Base-by-base conservation (phyloP, 1,139 yeast genomes). In the Debaryomyces coudertii region DNA sequence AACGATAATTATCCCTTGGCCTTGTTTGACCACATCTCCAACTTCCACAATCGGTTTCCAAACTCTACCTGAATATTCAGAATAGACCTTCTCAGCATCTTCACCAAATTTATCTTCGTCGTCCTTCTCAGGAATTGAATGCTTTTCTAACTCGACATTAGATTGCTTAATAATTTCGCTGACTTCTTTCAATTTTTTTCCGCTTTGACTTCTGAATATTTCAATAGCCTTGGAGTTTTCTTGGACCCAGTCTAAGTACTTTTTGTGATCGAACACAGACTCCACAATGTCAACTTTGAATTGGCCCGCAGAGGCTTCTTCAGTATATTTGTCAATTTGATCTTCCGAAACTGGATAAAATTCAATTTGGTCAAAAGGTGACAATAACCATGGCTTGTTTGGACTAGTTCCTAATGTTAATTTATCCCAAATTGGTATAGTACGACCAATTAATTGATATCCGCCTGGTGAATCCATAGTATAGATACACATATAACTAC, bases 401-500 rank as follows among this genome's bases (percentile, higher is more conserved):
- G 85, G 75, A 55, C 85, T 90, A 16, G 73, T 69, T 43, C 93
- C 93, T 50, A 93, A 74, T 28, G 89, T 79, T 58, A 92, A 78
- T 71, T 90, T 92, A 66, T 93, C 98, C 99, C 99, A 93, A 56
- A 92, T 92, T 48, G 98, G 98, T 54, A 93, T 84, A 4, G 99
- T 93, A 64, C 98, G 82, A 47, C 98, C 99, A 52, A 90, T 93
- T 58, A 93, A 79, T 72, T 92, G 98, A 69, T 93, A 93, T 25
- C 99, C 99, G 69, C 99, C 99, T 44, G 99, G 99, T 22, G 97
- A 89, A 58, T 92, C 97, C 92, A 92, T 90, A 38, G 98, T 90
- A 69, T 93, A 93, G 57, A 93, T 92, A 74, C 98, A 92, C 97
- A 92, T 90, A 76, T 90, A 93, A 85, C 86, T 90, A 56, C 98